Conservation (phyloP, 1,139 yeast genomes). For the Barnettozyma hawaiiensis region DNA sequence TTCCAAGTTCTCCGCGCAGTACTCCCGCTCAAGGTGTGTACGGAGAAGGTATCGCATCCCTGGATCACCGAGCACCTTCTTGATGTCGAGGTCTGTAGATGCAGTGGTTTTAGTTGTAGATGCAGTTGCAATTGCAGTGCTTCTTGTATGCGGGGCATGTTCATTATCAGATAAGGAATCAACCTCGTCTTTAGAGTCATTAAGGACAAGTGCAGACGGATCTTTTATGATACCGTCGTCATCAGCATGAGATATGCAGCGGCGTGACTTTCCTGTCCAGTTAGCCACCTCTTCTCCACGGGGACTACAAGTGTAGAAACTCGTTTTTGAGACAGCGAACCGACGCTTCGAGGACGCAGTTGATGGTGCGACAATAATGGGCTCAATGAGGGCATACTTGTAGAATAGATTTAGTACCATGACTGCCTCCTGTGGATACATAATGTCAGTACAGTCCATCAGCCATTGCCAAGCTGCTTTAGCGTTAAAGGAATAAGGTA, state of each 20-base stretch:
- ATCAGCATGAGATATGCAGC: constrained; percentile 13
- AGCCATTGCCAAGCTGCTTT: constrained; percentile 83
- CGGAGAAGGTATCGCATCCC: constrained; percentile 69
- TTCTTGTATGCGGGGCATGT: not conserved
- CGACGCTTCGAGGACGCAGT: constrained; percentile 24
- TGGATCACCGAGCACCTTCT: constrained; percentile 62
- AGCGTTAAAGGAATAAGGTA: constrained; percentile 58
- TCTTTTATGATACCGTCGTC: constrained; percentile 18
- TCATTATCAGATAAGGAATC: constrained; percentile 9
- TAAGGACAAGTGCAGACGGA: constrained; percentile 13
- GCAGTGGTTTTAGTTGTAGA: not conserved
- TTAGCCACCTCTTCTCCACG: constrained; percentile 35
- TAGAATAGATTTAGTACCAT: constrained; percentile 55
- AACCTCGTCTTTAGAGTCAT: constrained; percentile 15
- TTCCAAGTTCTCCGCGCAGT: constrained; percentile 71
- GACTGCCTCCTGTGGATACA: constrained; percentile 53
- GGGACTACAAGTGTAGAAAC: constrained; percentile 35
- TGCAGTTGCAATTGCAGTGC: too few species aligned
- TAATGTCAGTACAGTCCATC: constrained; percentile 78
- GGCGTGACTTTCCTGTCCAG: constrained; percentile 29
- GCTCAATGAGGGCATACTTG: constrained; percentile 43
- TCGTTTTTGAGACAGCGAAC: constrained; percentile 31
- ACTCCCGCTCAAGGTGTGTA: constrained; percentile 54
- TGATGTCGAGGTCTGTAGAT: constrained; percentile 28
- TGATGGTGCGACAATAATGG: constrained; percentile 33